Evolutionary conservation across 768 basidiomycete genomes (phyloP), one percentile per base, ranked within the genome.

Genomic region (Leccinum olivaceopallidum): DNA sequence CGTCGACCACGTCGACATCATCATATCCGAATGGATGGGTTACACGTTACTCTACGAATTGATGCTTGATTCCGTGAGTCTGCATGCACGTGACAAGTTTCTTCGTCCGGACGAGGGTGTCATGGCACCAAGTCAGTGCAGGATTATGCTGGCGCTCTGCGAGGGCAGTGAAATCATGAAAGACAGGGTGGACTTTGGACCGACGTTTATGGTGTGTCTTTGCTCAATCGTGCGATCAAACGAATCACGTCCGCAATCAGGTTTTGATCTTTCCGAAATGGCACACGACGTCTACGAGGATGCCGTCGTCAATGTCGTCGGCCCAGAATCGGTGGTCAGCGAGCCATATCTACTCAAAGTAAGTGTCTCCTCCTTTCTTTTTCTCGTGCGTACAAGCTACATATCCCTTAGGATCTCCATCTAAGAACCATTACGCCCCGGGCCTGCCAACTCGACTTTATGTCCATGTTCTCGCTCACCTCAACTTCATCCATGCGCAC

Each of bases 11-110:
- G 96, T 98, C 24, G 96, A 99, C 72, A 84, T 99, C 60, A 95
- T 99, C 73, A 80, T 98, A 55, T 95, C 94, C 5, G 96, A 99
- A 75, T 98, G 96, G 96, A 98, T 98, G 96, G 94, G 88, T 16
- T 94, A 93, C 68, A 88, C 88, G 1, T 78, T 94, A 26, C 82
- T 98, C 22, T 98, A 98, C 74, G 96, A 99, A 75, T 92, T 90
- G 48, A 98, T 99, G 96, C 83, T 98, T 32, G 96, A 98, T 73
- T 96, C 95, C 2, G 96, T 99, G n/a, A n/a, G n/a, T 18, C 78
- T 99, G 20, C 77, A 79, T 62, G 96, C 96, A 0, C 83, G 96
- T 18, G 94, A 98, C 73, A 83, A 88, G 22, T 98, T 94, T 77
- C 80, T 98, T 34, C 78, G 79, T 53, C 84, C 87, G 0, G 75